Evolutionary conservation across 2,329 filamentous ascomycete genomes (phyloP), one percentile per base, ranked within the genome.

Genomic region (Emergomyces pasteurianus): DNA sequence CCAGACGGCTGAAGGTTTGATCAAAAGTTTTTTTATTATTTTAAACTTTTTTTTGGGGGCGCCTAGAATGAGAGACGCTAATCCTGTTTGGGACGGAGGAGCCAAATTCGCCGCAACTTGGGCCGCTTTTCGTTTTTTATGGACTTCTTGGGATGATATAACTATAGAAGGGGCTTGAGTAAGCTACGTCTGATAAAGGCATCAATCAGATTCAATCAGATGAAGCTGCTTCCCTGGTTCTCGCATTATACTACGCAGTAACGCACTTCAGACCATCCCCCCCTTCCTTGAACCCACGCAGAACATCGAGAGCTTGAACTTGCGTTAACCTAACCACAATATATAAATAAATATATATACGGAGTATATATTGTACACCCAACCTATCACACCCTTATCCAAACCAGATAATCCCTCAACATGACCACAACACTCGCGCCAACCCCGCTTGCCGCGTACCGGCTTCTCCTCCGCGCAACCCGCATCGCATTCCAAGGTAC

Each of bases 401-500:
- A 26, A 16, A 16, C 21, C 12, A 16, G 42, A 49, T 16, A 49
- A 16, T 18, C 16, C 14, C 26, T 28, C 10, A 52, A 16, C 34
- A 54, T 54, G 52, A 31, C 52, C 12, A 21, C 67, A 55, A 63
- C 68, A 58, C 85, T 65, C 21, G 58, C 62, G 9, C 49, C 61
- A n/a, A 61, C 60, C 21, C 64, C 67, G 7, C 65, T 71, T 57
- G 70, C 66, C 26, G 72, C 72, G 21, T 70, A 66, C 61, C 71
- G 59, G 16, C 62, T 65, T 55, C 68, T 66, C 31, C 61, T 67
- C 61, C 67, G 66, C 31, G 65, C 66, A 3, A 69, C 68, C 18
- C 66, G 63, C 58, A 70, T 67, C 65, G 91, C 92, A 63, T 99
- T 99, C 72, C 79, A 87, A 78, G 89, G 91, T 92, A 78, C 91